A percentile compares a stretch with the other conserved stretches of the same genome.
phyloP scores from a whole-genome alignment of 2,329 filamentous ascomycete genomes.

The Ambrosiella beaveri region DNA sequence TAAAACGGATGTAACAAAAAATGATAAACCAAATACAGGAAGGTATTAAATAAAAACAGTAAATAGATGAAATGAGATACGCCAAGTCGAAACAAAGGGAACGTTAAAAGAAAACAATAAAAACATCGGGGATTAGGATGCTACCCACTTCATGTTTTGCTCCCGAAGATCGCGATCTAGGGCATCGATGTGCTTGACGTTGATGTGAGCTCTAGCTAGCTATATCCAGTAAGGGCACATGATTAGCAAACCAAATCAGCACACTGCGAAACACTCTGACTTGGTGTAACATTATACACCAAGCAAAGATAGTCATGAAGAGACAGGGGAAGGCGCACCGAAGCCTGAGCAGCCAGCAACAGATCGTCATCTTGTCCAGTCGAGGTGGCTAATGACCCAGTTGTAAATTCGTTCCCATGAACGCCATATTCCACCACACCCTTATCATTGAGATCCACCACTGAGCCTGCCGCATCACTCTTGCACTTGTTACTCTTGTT shows the following conservation, averaged over 20 bases:
- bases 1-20: background rate
- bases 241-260: background rate
- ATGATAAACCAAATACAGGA: background rate
- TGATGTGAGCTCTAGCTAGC: slow-evolving; percentile 20
- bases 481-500: slow-evolving; percentile 12
- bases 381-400: background rate
- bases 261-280: background rate
- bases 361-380: slow-evolving; percentile 35
- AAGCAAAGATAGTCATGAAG: slow-evolving; percentile 20
- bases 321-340: slow-evolving; percentile 38
- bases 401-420: background rate
- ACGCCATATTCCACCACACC: background rate
- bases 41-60: slow-evolving; percentile 14
- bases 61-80: slow-evolving; percentile 16
- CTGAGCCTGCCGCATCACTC: slow-evolving; percentile 14
- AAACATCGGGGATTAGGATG: background rate
- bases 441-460: slow-evolving; percentile 1
- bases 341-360: slow-evolving; percentile 48
- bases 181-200: slow-evolving; percentile 32
- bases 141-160: slow-evolving; percentile 30
- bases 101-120: slow-evolving; percentile 10
- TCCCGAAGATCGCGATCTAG: slow-evolving; percentile 40
- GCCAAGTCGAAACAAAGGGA: background rate
- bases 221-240: slow-evolving; percentile 1
- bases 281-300: background rate